Evolutionary conservation across 2,329 filamentous ascomycete species (phyloP).

Genomic region (Aspergillus calidoustus): DNA sequence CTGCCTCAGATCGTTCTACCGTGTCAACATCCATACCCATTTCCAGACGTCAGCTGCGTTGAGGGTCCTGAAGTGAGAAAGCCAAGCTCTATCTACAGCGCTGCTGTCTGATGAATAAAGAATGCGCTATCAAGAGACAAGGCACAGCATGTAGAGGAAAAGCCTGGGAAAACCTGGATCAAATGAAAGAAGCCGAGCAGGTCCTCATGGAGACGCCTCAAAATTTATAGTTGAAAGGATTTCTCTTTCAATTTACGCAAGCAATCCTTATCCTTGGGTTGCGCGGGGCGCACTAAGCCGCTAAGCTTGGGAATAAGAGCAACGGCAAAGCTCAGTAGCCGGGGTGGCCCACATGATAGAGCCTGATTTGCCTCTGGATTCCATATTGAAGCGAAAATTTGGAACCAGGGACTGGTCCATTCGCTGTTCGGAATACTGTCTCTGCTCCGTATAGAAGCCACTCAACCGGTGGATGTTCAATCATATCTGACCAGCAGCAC

Average conservation of each 20-base stretch:
- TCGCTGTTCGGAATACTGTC: background rate
- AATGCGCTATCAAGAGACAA: background rate
- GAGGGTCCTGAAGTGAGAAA: background rate
- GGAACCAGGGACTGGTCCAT: conserved; percentile 1
- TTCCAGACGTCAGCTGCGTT: background rate
- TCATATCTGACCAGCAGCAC: background rate
- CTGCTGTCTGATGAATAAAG: background rate
- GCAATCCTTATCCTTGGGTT: background rate
- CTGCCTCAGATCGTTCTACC: conserved; percentile 28
- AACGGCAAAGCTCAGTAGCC: background rate
- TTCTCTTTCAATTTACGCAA: conserved; percentile 1
- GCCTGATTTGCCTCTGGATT: conserved; percentile 1
- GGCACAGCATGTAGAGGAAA: background rate
- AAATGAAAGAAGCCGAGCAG: background rate
- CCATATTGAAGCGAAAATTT: background rate
- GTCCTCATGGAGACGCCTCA: background rate
- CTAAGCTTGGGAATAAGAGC: conserved; percentile 22
- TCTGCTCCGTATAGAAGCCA: background rate
- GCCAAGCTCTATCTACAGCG: background rate
- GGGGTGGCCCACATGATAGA: conserved; percentile 6
- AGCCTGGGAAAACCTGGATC: background rate
- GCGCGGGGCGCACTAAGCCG: conserved; percentile 14
- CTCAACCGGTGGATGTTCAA: background rate
- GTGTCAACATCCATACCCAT: conserved; percentile 31
- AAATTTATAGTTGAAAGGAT: conserved; percentile 8